Base-by-base conservation (phyloP, 78 protist species). In the Carpediemonas membranifera region DNA sequence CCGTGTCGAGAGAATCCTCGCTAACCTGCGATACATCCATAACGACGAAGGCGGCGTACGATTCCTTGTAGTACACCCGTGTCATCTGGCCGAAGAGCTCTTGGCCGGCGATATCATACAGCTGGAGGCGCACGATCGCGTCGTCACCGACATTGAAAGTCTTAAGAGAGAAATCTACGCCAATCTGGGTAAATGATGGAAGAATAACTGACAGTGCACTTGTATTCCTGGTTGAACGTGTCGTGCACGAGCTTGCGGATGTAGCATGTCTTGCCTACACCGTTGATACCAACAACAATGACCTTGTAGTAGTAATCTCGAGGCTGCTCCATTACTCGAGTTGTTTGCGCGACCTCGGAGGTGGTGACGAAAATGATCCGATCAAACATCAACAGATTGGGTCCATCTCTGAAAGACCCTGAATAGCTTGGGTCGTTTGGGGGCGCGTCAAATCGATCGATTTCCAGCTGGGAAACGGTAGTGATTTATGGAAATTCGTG, bases 31-130 rank as follows among this genome's bases (percentile, higher is more conserved):
- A 43, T 18, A 70, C 75, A 41, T 70, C 75, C 37, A 59, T 53
- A 39, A 70, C 75, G 14, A 70, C 65, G 18, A 70, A 7, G 19
- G 75, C 75, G 9, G 56, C 75, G 30, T 9, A 25, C 28, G 75
- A 59, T 1, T 70, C 75, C 25, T 56, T 18, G 59, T 56, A 47
- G 31, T 31, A 16, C 13, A 57, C 11, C 14, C 14, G 61, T 9
- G 11, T 16, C 24, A 57, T 14, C 9, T 9, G 61, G 9, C 14
- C 14, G 14, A 13, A n/a, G 11, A 18, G 18, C 18, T 9, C 66
- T 44, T 64, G 69, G 25, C 71, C 71, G 19, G 71, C 71, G 15
- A 66, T 66, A 36, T 66, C 71, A 5, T 57, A 18, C 50, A 66
- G 71, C 31, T 66, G 71, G 30, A 66, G 60, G 11, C 71, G 59